Percentiles rank a stretch among this genome's conserved stretches.
Evolutionary conservation across 495 filamentous ascomycete species (phyloP).

Genomic region (Hapsidospora chrysogenum): DNA sequence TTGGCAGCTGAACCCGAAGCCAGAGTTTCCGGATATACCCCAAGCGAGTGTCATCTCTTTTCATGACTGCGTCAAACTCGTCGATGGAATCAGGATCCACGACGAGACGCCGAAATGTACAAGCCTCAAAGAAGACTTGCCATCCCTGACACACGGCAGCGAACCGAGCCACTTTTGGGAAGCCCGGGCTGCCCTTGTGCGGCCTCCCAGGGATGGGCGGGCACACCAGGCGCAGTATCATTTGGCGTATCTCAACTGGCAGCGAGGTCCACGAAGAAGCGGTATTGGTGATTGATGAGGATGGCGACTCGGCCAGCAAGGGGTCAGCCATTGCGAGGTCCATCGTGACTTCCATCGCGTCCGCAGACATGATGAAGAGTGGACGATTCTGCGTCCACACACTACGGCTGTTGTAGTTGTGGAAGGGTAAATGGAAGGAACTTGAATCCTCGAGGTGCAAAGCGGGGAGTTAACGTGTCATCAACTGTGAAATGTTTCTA

Average conservation of each 20-base stretch:
- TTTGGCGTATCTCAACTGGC: constrained; percentile 1
- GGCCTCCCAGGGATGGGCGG: neutral
- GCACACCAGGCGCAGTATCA: neutral
- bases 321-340: no score
- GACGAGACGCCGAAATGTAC: constrained; percentile 1
- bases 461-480: neutral
- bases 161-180: neutral
- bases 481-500: no score
- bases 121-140: constrained; percentile 1
- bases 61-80: neutral
- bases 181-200: neutral
- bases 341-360: neutral
- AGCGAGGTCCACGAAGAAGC: neutral
- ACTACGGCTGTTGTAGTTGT: neutral
- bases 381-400: neutral
- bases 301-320: neutral
- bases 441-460: neutral
- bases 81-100: neutral
- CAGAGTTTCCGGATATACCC: neutral
- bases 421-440: neutral
- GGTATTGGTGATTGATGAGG: neutral
- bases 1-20: neutral
- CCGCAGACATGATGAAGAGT: neutral
- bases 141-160: neutral
- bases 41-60: neutral